Evolutionary conservation across 1,139 yeast genomes (phyloP), one percentile per base, ranked within the genome.

Genomic region (Saccharomyces hybrid): DNA sequence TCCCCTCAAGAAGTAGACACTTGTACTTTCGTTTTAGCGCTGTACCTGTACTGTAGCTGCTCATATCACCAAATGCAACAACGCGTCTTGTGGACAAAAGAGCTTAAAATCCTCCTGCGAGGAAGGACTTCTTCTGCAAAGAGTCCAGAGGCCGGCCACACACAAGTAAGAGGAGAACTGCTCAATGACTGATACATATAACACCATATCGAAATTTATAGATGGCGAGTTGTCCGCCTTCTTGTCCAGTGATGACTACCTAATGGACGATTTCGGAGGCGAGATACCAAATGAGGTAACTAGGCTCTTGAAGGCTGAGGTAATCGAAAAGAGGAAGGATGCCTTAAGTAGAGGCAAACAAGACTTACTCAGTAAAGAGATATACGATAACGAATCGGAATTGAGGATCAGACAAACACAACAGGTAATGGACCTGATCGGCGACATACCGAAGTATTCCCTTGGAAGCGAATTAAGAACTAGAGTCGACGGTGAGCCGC

Each of bases 401-500:
- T 52, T 57, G 53, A 60, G 57, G 38, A 31, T 56, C 20, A 49
- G 54, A 5, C 61, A 61, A 49, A 42, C 62, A n/a, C 49, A 56
- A 20, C 54, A 56, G 7, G 56, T 64, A 2, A 56, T 55, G 48
- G 61, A 62, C 27, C 34, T 57, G 5, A 57, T 65, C 9, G 64
- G 67, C 23, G 68, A 65, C 48, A 55, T 66, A 23, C 61, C 63
- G 3, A 56, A 55, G 28, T 55, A 61, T 47, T 44, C 59, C 25
- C 49, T 61, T 23, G 58, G 65, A 14, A 57, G 57, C 7, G 63
- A 64, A 46, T 46, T 63, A 7, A 50, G 52, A 32, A 55, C 52
- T 4, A 52, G 53, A 16, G 48, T 49, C 30, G 51, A 52, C 11
- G 51, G 41, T n/a, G 52, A 30, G 27, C 20, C 44, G 11, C 48